Conservation (phyloP, 2,329 filamentous ascomycete genomes). For the Fusarium denticulatum region DNA sequence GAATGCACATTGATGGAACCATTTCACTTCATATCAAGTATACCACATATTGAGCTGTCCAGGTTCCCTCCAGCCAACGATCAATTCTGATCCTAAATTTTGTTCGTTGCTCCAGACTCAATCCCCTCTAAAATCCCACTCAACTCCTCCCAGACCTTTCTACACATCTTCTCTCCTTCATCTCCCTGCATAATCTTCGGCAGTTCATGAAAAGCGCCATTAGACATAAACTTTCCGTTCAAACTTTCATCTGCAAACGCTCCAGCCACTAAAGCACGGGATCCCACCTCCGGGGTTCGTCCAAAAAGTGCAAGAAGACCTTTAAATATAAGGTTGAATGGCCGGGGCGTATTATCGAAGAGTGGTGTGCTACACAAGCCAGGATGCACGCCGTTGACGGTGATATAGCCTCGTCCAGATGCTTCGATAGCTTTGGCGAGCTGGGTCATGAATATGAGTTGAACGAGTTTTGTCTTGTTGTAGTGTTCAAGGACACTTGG, state of each 20-base stretch:
- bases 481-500: conserved; percentile 40
- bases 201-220: conserved; percentile 42
- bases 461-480: conserved; percentile 46
- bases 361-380: conserved; percentile 54
- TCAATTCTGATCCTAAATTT: conserved; percentile 39
- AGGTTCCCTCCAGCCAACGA: neutral
- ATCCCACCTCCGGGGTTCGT: conserved; percentile 52
- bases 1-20: neutral
- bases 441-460: conserved; percentile 43
- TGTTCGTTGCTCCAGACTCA: conserved; percentile 51
- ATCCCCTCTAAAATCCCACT: conserved; percentile 54
- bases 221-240: conserved; percentile 55
- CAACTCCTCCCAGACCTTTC: conserved; percentile 55
- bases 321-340: conserved; percentile 39
- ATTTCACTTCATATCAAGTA: neutral
- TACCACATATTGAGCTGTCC: neutral
- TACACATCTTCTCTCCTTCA: conserved; percentile 50
- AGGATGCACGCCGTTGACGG: conserved; percentile 53
- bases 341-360: conserved; percentile 48
- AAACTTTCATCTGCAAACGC: conserved; percentile 50
- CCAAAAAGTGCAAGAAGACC: conserved; percentile 41
- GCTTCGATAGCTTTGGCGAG: conserved; percentile 49
- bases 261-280: conserved; percentile 52
- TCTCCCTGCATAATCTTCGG: conserved; percentile 45
- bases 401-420: conserved; percentile 47